Base-by-base conservation (phyloP, 768 basidiomycete species). In the Naganishia vaughanmartiniae region DNA sequence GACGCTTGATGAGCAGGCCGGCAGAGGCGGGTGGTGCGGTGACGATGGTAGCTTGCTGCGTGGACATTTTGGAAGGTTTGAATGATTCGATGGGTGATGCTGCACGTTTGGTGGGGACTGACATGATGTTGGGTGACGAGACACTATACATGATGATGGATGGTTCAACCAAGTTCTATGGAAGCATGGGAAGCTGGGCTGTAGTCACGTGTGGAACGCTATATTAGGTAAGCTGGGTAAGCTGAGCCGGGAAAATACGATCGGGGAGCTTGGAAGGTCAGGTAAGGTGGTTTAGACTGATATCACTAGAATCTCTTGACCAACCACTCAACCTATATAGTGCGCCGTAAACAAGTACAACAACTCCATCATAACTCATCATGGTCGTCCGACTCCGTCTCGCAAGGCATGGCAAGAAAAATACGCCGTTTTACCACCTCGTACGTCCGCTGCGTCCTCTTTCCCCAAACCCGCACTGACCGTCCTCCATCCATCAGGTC, bases 341-440 rank as follows among this genome's bases (percentile, higher is more conserved):
- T 6, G 21, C 6, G 21, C 6, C 28, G 7, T 31, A 31, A 2
- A 55, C 4, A 36, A 34, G 57, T 24, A 14, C 57, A 21, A 24
- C 33, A 21, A 21, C 42, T n/a, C 39, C 30, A 36, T 63, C 45
- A 45, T n/a, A 12, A 10, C 31, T 58, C 55, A 71, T 14, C 14
- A 95, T 94, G 93, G 84, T 90, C 54, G 86, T 95, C 75, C 89
- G 92, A 75, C 84, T 97, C 54, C 89, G 93, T 53, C 85, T 95
- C 77, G 87, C 93, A 67, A 84, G 94, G 77, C 90, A 92, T 74
- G 93, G 91, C 77, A 83, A 80, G 67, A 85, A 87, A 74, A 87
- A 93, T 82, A 85, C 85, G 78, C 88, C 89, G 51, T 85, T 90
- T 68, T 90, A 91, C 79, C 90, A 92, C 76, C 82, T 97, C 73